Base-by-base conservation (phyloP, 2,329 filamentous ascomycete species). In the Alternaria sp. region DNA sequence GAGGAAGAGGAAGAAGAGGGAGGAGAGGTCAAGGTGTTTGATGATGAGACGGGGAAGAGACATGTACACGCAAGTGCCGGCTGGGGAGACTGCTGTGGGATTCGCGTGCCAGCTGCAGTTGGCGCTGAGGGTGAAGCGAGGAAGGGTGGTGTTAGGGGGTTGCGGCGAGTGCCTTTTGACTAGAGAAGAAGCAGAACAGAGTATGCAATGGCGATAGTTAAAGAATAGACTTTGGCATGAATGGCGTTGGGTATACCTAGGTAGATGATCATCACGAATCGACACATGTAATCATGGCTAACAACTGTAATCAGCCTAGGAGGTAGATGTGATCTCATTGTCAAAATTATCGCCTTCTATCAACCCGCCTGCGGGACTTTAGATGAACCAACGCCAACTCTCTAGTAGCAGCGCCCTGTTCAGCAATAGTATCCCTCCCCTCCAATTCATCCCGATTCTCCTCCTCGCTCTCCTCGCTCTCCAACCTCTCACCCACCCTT, bases 81-180 rank as follows among this genome's bases (percentile, higher is more conserved):
- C 42, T 99, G 95, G 91, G 94, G 94, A 5, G 95, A 99, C 77
- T 99, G 95, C 78, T 99, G 95, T 75, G 95, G 95, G 26, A 99
- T 99, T 78, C 94, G 96, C 70, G 95, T 99, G 14, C 96, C 95
- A 0, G 97, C 93, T 73, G 94, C 92, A 52, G 85, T 98, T 56
- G 96, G 93, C 28, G 96, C 95, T 0, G 92, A 92, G 13, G 89
- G 93, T 67, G 94, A 97, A 80, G 89, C 90, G 84, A 89, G 86
- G 82, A 98, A 96, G 81, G 83, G 83, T 67, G 85, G 84, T 29
- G 88, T 84, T 36, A 59, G 62, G 59, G 79, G 81, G 14, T 75
- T 96, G 67, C 85, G 92, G 64, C 85, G 91, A 67, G 88, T 96
- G 69, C 92, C 92, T 0, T 96, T 96, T 77, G 93, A 91, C 77